phyloP scores from a whole-genome alignment of 352 stramenopile genomes.

The Sclerospora graminicola region DNA sequence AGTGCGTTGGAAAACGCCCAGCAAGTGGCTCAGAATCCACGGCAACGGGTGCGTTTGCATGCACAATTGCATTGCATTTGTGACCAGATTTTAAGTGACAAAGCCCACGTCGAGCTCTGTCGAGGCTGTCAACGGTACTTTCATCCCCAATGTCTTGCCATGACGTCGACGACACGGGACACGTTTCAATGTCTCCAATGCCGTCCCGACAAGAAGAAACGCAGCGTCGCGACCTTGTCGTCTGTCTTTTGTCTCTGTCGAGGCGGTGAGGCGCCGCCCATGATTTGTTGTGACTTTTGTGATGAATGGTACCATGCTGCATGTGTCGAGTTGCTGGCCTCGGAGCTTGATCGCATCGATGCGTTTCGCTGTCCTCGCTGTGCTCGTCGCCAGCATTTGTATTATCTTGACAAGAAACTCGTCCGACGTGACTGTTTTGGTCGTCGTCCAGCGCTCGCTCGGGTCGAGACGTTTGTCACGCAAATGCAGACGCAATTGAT shows the following conservation, averaged over 20 bases:
- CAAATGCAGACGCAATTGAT: conserved; percentile 50
- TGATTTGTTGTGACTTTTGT: conserved; percentile 85
- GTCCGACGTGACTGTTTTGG: conserved; percentile 33
- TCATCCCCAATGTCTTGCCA: conserved; percentile 46
- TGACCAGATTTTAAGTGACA: conserved; percentile 49
- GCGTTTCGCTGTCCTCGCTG: conserved; percentile 66
- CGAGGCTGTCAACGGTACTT: conserved; percentile 39
- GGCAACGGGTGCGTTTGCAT: conserved; percentile 13
- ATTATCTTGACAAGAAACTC: conserved; percentile 57
- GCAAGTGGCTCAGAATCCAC: conserved; percentile 7
- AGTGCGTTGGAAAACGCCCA: conserved; percentile 25
- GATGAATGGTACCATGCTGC: conserved; percentile 79
- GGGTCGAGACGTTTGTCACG: conserved; percentile 41
- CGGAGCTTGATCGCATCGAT: conserved; percentile 51
- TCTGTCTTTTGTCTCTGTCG: conserved; percentile 68
- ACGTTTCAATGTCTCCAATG: conserved; percentile 13
- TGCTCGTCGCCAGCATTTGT: conserved; percentile 50
- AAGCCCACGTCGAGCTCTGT: conserved; percentile 40
- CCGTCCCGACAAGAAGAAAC: conserved; percentile 9
- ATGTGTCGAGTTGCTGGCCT: conserved; percentile 53
- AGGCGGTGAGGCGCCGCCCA: conserved; percentile 45
- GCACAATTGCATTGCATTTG: conserved; percentile 53
- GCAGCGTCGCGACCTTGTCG: conserved; percentile 2
- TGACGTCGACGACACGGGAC: neutral
- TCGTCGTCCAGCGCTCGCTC: conserved; percentile 33